These are phyloP conservation scores for Ophiocordyceps camponoti-saundersi DNA, from an alignment of 2,329 filamentous ascomycete species.

Conservation along the genomic window DNA sequence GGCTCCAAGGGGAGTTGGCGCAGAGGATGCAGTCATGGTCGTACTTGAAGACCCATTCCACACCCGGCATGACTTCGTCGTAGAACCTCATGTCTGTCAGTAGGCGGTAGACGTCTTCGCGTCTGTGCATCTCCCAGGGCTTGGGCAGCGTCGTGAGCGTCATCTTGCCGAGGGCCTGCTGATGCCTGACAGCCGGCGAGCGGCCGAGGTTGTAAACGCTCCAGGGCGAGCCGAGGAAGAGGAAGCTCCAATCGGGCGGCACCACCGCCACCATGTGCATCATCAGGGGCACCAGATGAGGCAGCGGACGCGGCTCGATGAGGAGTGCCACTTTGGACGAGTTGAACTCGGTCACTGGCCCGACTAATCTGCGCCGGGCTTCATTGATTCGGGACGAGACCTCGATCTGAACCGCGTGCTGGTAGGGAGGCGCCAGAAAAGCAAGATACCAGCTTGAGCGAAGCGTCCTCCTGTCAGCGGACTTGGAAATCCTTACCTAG, in stretches of 20 bases:
- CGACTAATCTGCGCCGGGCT: constrained; percentile 20
- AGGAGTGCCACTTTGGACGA: constrained; percentile 32
- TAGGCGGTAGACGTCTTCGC: constrained; percentile 29
- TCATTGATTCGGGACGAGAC: constrained; percentile 21
- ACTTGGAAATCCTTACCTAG: no score
- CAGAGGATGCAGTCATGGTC: constrained; percentile 39
- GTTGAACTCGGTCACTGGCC: constrained; percentile 21
- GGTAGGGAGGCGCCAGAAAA: constrained; percentile 23
- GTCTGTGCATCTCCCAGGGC: constrained; percentile 26
- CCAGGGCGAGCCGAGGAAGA: constrained; percentile 31
- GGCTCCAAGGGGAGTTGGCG: constrained; percentile 30
- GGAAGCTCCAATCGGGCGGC: constrained; percentile 35
- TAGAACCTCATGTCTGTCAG: constrained; percentile 36
- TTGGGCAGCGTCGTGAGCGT: constrained; percentile 30
- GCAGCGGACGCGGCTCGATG: constrained; percentile 29
- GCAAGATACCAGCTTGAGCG: constrained; percentile 28
- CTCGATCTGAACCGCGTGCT: constrained; percentile 21
- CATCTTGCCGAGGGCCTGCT: constrained; percentile 32
- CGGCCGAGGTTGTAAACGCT: constrained; percentile 27
- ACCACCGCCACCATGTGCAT: constrained; percentile 35
- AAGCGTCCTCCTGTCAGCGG: no score
- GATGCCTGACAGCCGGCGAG: constrained; percentile 28
- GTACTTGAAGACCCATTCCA: constrained; percentile 37
- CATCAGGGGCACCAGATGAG: constrained; percentile 30
- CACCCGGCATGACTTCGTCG: constrained; percentile 28